These are phyloP conservation scores for Testicularia cyperi DNA, from an alignment of 1,284 basidiomycete species.

Conservation along the genomic window DNA sequence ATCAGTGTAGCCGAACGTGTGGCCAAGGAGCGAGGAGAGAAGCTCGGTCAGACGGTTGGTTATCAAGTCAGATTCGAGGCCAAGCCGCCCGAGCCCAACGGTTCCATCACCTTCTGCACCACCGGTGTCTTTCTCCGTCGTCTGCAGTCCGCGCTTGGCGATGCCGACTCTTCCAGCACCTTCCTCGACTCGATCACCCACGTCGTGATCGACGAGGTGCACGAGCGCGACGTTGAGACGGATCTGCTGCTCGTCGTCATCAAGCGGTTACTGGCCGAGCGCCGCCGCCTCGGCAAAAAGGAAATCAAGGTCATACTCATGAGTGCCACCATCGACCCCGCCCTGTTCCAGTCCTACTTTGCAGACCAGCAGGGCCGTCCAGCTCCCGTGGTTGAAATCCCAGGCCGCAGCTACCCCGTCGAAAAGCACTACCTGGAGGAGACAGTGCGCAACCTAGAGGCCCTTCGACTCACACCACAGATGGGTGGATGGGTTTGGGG, in stretches of 20 bases:
- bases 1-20: constrained; percentile 91
- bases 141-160: constrained; percentile 74
- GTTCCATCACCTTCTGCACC: constrained; percentile 86
- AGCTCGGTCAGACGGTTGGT: constrained; percentile 74
- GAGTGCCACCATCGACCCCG: constrained; percentile 92
- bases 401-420: constrained; percentile 91
- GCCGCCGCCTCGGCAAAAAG: constrained; percentile 69
- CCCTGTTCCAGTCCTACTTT: constrained; percentile 86
- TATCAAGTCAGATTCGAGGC: constrained; percentile 92
- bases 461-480: constrained; percentile 44
- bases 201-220: constrained; percentile 91
- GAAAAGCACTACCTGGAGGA: constrained; percentile 80
- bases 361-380: constrained; percentile 64
- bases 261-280: constrained; percentile 78
- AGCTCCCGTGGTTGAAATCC: constrained; percentile 78
- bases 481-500: constrained; percentile 71
- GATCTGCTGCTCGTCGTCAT: constrained; percentile 88
- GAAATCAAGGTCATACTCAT: constrained; percentile 88
- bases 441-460: constrained; percentile 63
- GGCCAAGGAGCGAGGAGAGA: constrained; percentile 82
- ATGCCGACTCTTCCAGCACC: constrained; percentile 34
- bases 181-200: constrained; percentile 82
- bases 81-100: constrained; percentile 77
- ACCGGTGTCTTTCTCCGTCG: constrained; percentile 86
- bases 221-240: constrained; percentile 92